Base-by-base conservation (phyloP, 441 rosid species). In the Brassica balearica region DNA sequence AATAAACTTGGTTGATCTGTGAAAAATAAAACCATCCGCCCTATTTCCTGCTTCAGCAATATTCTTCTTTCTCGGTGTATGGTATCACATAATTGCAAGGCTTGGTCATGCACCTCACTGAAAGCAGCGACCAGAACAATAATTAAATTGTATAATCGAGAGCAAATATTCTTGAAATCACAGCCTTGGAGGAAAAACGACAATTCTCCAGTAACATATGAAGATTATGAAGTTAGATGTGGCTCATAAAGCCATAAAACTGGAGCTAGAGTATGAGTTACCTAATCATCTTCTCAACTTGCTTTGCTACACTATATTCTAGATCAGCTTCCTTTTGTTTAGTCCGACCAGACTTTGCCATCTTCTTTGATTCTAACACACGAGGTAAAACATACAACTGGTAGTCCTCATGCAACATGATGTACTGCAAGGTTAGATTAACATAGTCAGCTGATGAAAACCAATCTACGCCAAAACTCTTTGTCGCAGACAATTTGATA, bases 201-300 rank as follows among this genome's bases (percentile, higher is more conserved):
- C 36, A 58, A 27, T 20, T 62, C 56, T 53, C 59, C 70, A 80
- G 58, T 56, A 19, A 43, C 76, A 69, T 68, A 61, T 67, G 48
- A 67, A 63, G 69, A 67, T 22, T 34, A 68, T 4, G 8, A 38
- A 63, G 70, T 38, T 25, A 69, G 71, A 63, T 65, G 58, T 6
- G 7, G 68, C 72, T 23, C 59, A 69, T 70, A 56, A 77, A 73
- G 43, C 62, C 62, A 58, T 73, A 23, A 63, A 55, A 27, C 60
- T 38, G 38, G 65, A 20, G 11, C 62, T 69, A 36, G 20, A 38
- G 11, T 14, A 68, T 70, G 48, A 62, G 70, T 68, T 84, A 93
- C 98, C 97, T 90, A 84, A 96, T 89, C 99, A 96, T 96, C 86
- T 91, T 94, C 88, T 94, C 98, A 79, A 94, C 99, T 87, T 96